Evolutionary conservation across 306 rosid species (phyloP), one percentile per base, ranked within the genome.

Genomic region (Vigna nakashimae): DNA sequence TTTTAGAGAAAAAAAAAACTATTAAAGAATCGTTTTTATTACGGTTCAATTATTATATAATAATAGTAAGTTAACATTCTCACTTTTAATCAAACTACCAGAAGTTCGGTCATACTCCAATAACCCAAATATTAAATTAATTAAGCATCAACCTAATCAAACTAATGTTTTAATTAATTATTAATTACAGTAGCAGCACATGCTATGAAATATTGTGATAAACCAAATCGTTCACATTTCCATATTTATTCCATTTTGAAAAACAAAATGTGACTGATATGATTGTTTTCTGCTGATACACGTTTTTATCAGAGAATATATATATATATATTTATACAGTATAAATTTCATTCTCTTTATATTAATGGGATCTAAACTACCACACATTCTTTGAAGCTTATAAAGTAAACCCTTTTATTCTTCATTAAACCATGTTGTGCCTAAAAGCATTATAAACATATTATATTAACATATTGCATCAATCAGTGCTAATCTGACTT

Each of bases 301-400:
- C 70, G 32, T 40, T 46, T 17, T 64, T 9, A 3, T 63, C 7
- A 3, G 11, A 43, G 46, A 43, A 11, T 30, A 6, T 32, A 2
- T 28, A 6, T 32, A 2, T 28, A 14, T 32, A 11, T 13, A 8
- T 34, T 34, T 32, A 16, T 43, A 12, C 55, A n/a, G 13, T n/a
- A 3, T 22, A 17, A 30, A 71, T 17, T 55, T 22, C 52, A 20
- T 40, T 50, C 16, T 18, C 53, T 30, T 53, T 9, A 14, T 73
- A 59, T 32, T 51, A 64, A 65, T 76, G 73, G 65, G 56, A 63
- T 64, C 6, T 45, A 75, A 50, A 53, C 80, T 3, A 34, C 49
- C 71, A 50, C 68, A 58, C 53, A 73, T 18, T 65, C 36, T 38
- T 65, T 38, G 30, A 76, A 76, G 1, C 36, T 51, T 36, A 50